Base-by-base conservation (phyloP, 805 yeast genomes). In the Candida boleticola region DNA sequence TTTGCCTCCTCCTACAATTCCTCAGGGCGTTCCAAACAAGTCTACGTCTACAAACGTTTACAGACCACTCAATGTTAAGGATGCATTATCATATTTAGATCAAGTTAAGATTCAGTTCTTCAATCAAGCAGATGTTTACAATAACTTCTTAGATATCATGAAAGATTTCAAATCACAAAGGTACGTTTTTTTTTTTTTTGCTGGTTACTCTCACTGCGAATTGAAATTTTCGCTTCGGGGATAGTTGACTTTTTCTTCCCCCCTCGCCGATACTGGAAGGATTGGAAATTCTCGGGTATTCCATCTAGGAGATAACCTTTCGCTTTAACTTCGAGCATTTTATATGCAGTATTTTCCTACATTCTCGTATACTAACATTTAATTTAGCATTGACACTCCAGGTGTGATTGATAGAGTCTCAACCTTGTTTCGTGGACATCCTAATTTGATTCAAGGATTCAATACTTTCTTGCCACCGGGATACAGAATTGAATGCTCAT, bases 381-480 rank as follows among this genome's bases (percentile, higher is more conserved):
- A 25, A 30, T 44, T 16, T 47, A 68, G 82, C 47, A 90, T 93
- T 54, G 98, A 93, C 62, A 93, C 99, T 0, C 99, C 98, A 0
- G 99, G 98, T 27, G 99, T 93, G 22, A 93, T 93, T 59, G 97
- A 92, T 61, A 75, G 99, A 44, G 99, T 93, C 1, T 88, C 97
- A 0, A 77, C 85, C 1, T 69, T 93, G 42, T 93, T 93, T 63
- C 79, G 90, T 48, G 98, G 97, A 11, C 96, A 89, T 63, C 96
- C 96, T 1, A 80, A 84, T 48, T 74, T 93, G 56, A 92, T 93
- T 48, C 98, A 93, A 65, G 99, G 99, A 0, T 95, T 93, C 66
- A 93, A 93, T 68, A 92, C 99, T 1, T 93, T 93, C 60, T 73
- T 93, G 51, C 99, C 99, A 1, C 96, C 95, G 18, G 99, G 99